A percentile compares a stretch with the other conserved stretches of the same genome.
Evolutionary conservation across 768 basidiomycete genomes (phyloP).

Genomic region (Mycena capillaripes): DNA sequence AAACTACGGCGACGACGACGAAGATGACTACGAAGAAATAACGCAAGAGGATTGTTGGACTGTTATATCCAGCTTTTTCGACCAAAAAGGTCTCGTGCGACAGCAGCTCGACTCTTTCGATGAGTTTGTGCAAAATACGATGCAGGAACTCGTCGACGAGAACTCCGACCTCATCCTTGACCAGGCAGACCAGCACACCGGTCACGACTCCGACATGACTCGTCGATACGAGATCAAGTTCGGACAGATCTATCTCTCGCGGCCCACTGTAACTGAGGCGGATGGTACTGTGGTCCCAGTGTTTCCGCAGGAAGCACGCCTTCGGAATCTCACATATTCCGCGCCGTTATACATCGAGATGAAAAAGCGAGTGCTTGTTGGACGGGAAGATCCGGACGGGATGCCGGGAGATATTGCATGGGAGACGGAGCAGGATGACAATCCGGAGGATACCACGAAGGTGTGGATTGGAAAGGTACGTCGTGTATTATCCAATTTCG

Average conservation of each 20-base stretch:
- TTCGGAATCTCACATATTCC: slow-evolving; percentile 96
- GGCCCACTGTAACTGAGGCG: slow-evolving; percentile 94
- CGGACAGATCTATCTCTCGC: slow-evolving; percentile 96
- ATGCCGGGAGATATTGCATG: slow-evolving; percentile 85
- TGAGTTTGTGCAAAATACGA: slow-evolving; percentile 98
- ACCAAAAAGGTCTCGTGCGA: slow-evolving; percentile 96
- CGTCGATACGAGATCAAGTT: slow-evolving; percentile 98
- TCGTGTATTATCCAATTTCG: slow-evolving; percentile 9
- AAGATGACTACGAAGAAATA: slow-evolving; percentile 77
- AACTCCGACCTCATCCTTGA: slow-evolving; percentile 95
- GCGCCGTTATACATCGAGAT: slow-evolving; percentile 97
- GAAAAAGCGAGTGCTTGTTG: slow-evolving; percentile 86
- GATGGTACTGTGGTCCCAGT: slow-evolving; percentile 95
- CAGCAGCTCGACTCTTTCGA: slow-evolving; percentile 99
- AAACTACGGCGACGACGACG: slow-evolving; percentile 70
- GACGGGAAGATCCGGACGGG: slow-evolving; percentile 85
- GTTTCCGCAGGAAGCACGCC: slow-evolving; percentile 96
- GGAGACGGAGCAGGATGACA: slow-evolving; percentile 80
- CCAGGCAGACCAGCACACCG: slow-evolving; percentile 96
- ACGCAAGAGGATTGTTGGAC: slow-evolving; percentile 96
- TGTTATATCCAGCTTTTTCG: slow-evolving; percentile 96
- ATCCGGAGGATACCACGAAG: slow-evolving; percentile 77
- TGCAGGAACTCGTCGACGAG: slow-evolving; percentile 99
- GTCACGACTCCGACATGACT: slow-evolving; percentile 82
- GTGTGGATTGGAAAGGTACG: slow-evolving; percentile 95